Evolutionary conservation across 2,329 filamentous ascomycete genomes (phyloP), one percentile per base, ranked within the genome.

Genomic region (Zasmidium cellare): DNA sequence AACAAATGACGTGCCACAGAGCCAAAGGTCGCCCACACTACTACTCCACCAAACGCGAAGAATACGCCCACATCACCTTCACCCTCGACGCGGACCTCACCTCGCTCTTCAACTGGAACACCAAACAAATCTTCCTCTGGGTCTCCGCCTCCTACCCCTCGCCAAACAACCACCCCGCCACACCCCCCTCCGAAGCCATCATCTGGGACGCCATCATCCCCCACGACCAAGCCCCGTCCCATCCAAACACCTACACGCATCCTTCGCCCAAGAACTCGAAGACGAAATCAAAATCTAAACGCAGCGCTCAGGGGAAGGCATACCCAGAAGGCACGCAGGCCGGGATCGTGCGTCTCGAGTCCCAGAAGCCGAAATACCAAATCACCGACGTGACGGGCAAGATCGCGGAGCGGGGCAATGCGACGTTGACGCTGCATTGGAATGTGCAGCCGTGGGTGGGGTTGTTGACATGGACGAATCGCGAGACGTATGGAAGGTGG

Each of bases 371-470:
- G 2, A 99, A 99, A 77, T 99, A 99, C 80, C 92, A 96, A 73
- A 94, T 99, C 76, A 96, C 92, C 3, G 92, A 97, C 74, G 90
- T 93, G 11, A 84, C 83, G 11, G 90, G 92, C 60, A 87, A 87
- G 74, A 82, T 97, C 65, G 89, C 90, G 47, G 83, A 88, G 69
- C 81, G 86, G 50, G 79, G 83, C 51, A 87, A 94, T 72, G 91
- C 93, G 56, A 87, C 85, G 25, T 79, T 99, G 62, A 86, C 87
- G 68, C 79, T 97, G 53, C 88, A 94, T 71, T 99, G 96, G 86
- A 97, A 97, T 77, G 89, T 97, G 59, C 94, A 99, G 80, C 94
- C 94, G 28, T 97, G 93, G 91, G 91, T 99, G 11, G 94, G 94
- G 14, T 77, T 88, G 53, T 76, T 97, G 74, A 89, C 89, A 45